Base-by-base conservation (phyloP, 768 basidiomycete genomes). In the Psilocybe sp. region DNA sequence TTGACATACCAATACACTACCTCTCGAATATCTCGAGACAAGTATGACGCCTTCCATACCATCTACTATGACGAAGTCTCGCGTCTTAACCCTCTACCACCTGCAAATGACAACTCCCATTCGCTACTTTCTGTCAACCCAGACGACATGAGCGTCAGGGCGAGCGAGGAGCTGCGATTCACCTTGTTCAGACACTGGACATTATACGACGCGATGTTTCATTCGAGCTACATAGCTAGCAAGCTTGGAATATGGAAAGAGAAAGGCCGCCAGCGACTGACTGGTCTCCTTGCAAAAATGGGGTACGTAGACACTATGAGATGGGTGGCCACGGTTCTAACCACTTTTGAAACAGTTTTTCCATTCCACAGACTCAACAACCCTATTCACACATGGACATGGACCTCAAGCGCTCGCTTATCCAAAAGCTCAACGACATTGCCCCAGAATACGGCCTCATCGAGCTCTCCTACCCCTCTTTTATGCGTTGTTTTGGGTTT, bases 231-330 rank as follows among this genome's bases (percentile, higher is more conserved):
- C 60, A 87, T 99, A 14, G 95, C 94, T 6, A 87, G 90, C 44
- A 93, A 92, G 66, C 78, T 99, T 51, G 94, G 93, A 3, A 91
- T 96, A 48, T 98, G 97, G 97, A 93, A 89, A 62, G 96, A 98
- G 65, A 80, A 84, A 47, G 97, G 97, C 16, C 78, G 89, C 53
- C 95, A 93, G 65, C 80, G 85, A 55, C 70, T 99, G 48, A 91
- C 87, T 1, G 97, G 96, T 7, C 72, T 99, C 44, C 73, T 99
- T 18, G 97, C 97, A 13, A 98, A 98, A 75, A 99, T 99, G 92
- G 97, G 97, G 94, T 98, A 64, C 54, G 77, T 42, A 18, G 18
- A 9, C 19, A 44, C 51, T 34, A 50, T 14, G 45, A 42, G 31
- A 14, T 23, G 40, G 9, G 15, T 37, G 8, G 28, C 47, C 13